These are phyloP conservation scores for Collybia sordida DNA, from an alignment of 768 basidiomycete genomes.

Conservation along the genomic window DNA sequence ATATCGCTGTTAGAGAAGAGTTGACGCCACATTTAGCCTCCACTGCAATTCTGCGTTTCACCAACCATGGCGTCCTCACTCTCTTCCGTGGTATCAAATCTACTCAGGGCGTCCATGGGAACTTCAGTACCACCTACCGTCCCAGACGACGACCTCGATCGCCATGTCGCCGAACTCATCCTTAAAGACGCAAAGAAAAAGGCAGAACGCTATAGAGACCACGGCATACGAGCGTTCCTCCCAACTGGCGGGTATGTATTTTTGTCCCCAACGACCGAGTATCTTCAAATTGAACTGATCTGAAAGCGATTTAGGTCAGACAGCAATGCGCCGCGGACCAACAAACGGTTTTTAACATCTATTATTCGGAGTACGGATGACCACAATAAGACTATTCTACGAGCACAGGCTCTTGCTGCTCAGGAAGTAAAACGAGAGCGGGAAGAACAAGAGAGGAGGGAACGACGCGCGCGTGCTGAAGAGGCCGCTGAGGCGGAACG, in stretches of 20 bases:
- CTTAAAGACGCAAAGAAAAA: slow-evolving; percentile 92
- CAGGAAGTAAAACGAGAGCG: slow-evolving; percentile 70
- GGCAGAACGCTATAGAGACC: slow-evolving; percentile 73
- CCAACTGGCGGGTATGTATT: slow-evolving; percentile 47
- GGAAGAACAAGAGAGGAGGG: slow-evolving; percentile 63
- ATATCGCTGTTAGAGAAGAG: slow-evolving; percentile 5
- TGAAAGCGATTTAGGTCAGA: slow-evolving; percentile 40
- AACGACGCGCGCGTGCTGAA: slow-evolving; percentile 65
- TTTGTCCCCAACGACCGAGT: not conserved
- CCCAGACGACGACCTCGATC: slow-evolving; percentile 85
- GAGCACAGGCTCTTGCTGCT: slow-evolving; percentile 70
- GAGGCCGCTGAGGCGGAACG: slow-evolving; percentile 75
- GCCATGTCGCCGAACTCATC: slow-evolving; percentile 88
- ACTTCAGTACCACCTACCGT: slow-evolving; percentile 55
- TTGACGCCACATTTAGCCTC: not conserved
- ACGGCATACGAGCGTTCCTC: slow-evolving; percentile 80
- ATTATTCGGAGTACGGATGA: slow-evolving; percentile 95
- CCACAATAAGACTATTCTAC: slow-evolving; percentile 85
- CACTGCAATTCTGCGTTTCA: too few relatives aligned
- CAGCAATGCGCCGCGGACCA: slow-evolving; percentile 72
- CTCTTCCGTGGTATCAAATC: slow-evolving; percentile 80
- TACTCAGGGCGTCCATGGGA: slow-evolving; percentile 81
- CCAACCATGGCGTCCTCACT: slow-evolving; percentile 51
- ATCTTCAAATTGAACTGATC: too few relatives aligned
- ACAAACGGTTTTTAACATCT: slow-evolving; percentile 78